phyloP scores from a whole-genome alignment of 2,329 filamentous ascomycete species.

The Cercospora citrullina region DNA sequence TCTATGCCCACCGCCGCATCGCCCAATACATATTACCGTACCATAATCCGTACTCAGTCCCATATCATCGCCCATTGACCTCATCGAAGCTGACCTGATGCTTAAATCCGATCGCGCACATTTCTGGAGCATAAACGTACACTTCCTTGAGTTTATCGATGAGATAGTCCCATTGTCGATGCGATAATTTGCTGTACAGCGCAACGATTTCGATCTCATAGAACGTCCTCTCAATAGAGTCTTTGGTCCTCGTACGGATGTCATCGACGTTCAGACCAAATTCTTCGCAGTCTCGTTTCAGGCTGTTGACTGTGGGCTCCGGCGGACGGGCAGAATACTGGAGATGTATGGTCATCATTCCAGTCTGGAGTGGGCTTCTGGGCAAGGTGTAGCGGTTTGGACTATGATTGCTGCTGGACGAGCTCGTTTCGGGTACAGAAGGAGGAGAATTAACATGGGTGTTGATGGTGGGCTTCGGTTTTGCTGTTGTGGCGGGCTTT shows the following conservation, averaged over 20 bases:
- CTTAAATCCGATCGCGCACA: background rate
- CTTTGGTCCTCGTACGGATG: background rate
- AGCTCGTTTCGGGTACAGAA: background rate
- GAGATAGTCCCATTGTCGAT: constrained; percentile 1
- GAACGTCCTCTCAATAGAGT: constrained; percentile 3
- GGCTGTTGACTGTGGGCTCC: background rate
- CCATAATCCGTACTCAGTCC: background rate
- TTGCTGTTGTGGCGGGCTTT: background rate
- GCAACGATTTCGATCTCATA: constrained; percentile 4
- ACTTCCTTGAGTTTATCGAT: background rate
- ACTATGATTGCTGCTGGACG: background rate
- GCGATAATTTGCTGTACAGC: background rate
- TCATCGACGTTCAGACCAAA: background rate
- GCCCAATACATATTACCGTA: too few species aligned
- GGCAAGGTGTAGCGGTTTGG: background rate
- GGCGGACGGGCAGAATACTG: constrained; percentile 4
- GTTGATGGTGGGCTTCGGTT: background rate
- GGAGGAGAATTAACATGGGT: background rate
- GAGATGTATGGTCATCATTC: constrained; percentile 3
- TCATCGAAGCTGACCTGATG: constrained; percentile 7
- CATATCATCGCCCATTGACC: background rate
- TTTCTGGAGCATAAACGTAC: background rate
- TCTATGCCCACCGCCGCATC: background rate
- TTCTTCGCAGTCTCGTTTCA: background rate
- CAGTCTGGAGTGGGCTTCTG: background rate